Evolutionary conservation across 1,284 basidiomycete species (phyloP).

Genomic region (Tilletia horrida): DNA sequence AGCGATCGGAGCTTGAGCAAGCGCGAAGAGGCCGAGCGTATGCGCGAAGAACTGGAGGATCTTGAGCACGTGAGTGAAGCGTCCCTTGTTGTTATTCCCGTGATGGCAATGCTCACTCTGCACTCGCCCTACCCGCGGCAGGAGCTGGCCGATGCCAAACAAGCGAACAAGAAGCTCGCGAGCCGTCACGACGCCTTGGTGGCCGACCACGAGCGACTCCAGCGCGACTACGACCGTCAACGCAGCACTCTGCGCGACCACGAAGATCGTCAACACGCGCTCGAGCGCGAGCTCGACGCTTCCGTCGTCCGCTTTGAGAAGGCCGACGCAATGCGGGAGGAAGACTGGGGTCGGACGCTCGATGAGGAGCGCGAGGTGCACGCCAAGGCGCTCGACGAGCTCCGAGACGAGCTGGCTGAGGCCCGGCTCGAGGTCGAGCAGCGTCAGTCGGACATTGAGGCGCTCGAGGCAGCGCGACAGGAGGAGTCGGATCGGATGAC

Average conservation of each 20-base stretch:
- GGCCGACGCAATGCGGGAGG: constrained; percentile 36
- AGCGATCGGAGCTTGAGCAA: constrained; percentile 10
- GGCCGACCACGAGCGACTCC: constrained; percentile 36
- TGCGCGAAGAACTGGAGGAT: constrained; percentile 34
- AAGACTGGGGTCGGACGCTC: constrained; percentile 29
- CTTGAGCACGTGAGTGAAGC: not conserved
- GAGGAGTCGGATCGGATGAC: constrained; percentile 33
- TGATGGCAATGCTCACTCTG: too few relatives aligned
- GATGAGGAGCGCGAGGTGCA: constrained; percentile 23
- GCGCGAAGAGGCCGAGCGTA: constrained; percentile 27
- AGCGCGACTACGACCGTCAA: constrained; percentile 36
- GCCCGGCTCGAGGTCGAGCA: constrained; percentile 44
- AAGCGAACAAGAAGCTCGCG: constrained; percentile 37
- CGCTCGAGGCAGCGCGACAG: constrained; percentile 37
- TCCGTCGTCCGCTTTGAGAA: constrained; percentile 37
- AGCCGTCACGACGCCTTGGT: constrained; percentile 36
- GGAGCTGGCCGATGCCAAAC: constrained; percentile 33
- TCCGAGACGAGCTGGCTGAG: constrained; percentile 46
- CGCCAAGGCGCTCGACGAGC: constrained; percentile 21
- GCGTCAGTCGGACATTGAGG: constrained; percentile 45
- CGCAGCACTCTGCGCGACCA: constrained; percentile 25
- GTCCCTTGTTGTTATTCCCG: not conserved
- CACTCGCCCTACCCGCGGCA: too few relatives aligned
- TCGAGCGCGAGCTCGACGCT: constrained; percentile 36
- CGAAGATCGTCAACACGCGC: constrained; percentile 27